Percentiles rank a stretch among this genome's conserved stretches.
phyloP scores from a whole-genome alignment of 768 basidiomycete species.

The Mycena chlorophos region DNA sequence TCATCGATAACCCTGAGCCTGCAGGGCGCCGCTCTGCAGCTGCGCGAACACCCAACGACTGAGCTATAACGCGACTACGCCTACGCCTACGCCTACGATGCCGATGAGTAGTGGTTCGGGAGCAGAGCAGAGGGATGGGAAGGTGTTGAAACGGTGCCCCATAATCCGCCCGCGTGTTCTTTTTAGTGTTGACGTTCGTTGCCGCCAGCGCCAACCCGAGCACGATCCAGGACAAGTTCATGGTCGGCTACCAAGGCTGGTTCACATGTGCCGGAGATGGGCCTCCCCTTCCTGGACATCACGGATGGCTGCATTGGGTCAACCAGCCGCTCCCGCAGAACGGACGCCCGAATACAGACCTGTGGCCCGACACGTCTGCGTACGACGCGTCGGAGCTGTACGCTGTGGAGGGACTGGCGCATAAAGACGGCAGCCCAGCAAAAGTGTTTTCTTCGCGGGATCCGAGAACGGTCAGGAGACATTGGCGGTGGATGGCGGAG shows the following conservation, averaged over 20 bases:
- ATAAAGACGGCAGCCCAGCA: conserved; percentile 55
- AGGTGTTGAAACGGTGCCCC: conserved; percentile 44
- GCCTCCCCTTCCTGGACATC: conserved; percentile 71
- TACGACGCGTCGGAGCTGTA: conserved; percentile 73
- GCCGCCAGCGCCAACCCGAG: conserved; percentile 59
- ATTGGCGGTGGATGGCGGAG: conserved; percentile 84
- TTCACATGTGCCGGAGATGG: conserved; percentile 74
- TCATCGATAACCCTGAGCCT: no score
- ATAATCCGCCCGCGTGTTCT: background rate
- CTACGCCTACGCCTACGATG: no score
- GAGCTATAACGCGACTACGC: no score
- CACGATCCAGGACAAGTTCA: conserved; percentile 80
- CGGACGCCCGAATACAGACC: conserved; percentile 70
- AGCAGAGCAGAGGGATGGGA: no score
- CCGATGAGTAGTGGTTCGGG: no score
- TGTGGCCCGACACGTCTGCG: conserved; percentile 77
- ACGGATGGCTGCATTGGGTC: conserved; percentile 89
- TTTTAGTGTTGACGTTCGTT: conserved; percentile 6
- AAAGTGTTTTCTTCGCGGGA: conserved; percentile 79
- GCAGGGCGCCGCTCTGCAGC: no score
- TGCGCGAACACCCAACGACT: no score
- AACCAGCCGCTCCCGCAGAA: conserved; percentile 61
- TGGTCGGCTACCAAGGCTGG: conserved; percentile 91
- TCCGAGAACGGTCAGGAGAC: conserved; percentile 69
- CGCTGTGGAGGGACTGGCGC: conserved; percentile 64